These are phyloP conservation scores for Chalaropsis ovoidea DNA, from an alignment of 2,329 filamentous ascomycete genomes.

Conservation along the genomic window DNA sequence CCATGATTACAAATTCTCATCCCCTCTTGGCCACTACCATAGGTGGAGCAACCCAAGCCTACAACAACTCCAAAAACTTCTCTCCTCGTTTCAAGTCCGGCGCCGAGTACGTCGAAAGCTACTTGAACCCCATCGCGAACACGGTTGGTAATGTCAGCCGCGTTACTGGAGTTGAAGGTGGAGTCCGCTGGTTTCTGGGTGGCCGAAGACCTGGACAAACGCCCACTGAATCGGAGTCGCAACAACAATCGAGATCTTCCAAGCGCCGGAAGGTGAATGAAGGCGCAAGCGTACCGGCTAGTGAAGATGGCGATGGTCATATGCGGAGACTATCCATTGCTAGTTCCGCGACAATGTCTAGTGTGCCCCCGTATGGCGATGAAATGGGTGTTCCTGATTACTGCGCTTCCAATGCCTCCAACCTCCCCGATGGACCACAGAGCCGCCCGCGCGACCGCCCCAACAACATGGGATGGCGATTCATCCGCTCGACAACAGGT, in stretches of 20 bases:
- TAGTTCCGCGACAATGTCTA: slow-evolving; percentile 22
- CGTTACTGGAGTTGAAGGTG: slow-evolving; percentile 77
- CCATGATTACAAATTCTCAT: slow-evolving; percentile 78
- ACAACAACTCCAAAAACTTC: slow-evolving; percentile 79
- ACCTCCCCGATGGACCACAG: slow-evolving; percentile 28
- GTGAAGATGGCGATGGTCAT: slow-evolving; percentile 30
- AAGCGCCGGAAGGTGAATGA: slow-evolving; percentile 51
- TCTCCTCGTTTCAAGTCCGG: slow-evolving; percentile 81
- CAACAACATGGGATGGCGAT: slow-evolving; percentile 36
- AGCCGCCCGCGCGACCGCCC: slow-evolving; percentile 6
- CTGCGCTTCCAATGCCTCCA: slow-evolving; percentile 29
- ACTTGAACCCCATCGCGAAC: slow-evolving; percentile 74
- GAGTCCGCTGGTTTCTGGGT: slow-evolving; percentile 73
- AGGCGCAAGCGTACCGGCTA: slow-evolving; percentile 28
- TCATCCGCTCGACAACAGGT: slow-evolving; percentile 84
- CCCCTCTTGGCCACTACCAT: slow-evolving; percentile 78
- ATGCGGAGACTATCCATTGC: slow-evolving; percentile 24
- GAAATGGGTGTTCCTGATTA: slow-evolving; percentile 19
- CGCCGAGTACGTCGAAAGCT: slow-evolving; percentile 82
- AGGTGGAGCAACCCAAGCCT: slow-evolving; percentile 72
- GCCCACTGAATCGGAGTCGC: slow-evolving; percentile 37
- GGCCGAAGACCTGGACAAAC: slow-evolving; percentile 43
- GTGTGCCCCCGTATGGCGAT: slow-evolving; percentile 18
- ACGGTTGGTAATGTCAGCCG: slow-evolving; percentile 76
- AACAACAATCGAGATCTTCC: slow-evolving; percentile 35